phyloP scores from a whole-genome alignment of 148 eudicot species.

The Fagopyrum tataricum region DNA sequence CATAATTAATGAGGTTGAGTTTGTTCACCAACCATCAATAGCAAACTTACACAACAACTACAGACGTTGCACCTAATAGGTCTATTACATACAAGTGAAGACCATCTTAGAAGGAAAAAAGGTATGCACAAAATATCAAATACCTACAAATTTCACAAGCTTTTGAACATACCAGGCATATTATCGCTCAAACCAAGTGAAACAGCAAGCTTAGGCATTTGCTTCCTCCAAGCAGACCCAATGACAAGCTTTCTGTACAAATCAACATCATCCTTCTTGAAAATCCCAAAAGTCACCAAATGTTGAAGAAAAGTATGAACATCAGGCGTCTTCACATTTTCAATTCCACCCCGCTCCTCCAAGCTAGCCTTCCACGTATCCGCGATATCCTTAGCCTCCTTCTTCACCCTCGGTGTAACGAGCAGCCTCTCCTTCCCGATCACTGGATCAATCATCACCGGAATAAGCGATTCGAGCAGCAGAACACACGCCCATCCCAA shows the following conservation, averaged over 20 bases:
- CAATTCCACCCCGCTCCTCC: slow-evolving; percentile 82
- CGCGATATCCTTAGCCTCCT: slow-evolving; percentile 66
- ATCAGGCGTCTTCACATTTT: slow-evolving; percentile 85
- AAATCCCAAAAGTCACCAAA: slow-evolving; percentile 85
- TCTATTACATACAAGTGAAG: neutral
- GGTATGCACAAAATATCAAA: neutral
- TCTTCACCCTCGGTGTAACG: slow-evolving; percentile 63
- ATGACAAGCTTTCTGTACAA: slow-evolving; percentile 84
- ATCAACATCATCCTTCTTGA: slow-evolving; percentile 61
- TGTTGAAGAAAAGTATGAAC: slow-evolving; percentile 93
- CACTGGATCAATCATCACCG: slow-evolving; percentile 71
- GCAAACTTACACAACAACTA: neutral
- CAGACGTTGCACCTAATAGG: neutral
- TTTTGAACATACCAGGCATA: slow-evolving; percentile 65
- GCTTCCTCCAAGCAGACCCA: slow-evolving; percentile 96
- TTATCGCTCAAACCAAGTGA: slow-evolving; percentile 73
- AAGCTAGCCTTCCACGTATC: slow-evolving; percentile 82
- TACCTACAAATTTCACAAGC: neutral
- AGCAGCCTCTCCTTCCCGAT: slow-evolving; percentile 66
- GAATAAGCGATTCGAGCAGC: slow-evolving; percentile 70
- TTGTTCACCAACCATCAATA: neutral
- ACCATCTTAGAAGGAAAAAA: neutral
- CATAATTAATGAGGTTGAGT: neutral
- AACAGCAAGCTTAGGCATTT: slow-evolving; percentile 96
- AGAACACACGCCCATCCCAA: slow-evolving; percentile 96